Conservation (phyloP, 371 early-diverging fungal genomes). For the Smittium mucronatum region DNA sequence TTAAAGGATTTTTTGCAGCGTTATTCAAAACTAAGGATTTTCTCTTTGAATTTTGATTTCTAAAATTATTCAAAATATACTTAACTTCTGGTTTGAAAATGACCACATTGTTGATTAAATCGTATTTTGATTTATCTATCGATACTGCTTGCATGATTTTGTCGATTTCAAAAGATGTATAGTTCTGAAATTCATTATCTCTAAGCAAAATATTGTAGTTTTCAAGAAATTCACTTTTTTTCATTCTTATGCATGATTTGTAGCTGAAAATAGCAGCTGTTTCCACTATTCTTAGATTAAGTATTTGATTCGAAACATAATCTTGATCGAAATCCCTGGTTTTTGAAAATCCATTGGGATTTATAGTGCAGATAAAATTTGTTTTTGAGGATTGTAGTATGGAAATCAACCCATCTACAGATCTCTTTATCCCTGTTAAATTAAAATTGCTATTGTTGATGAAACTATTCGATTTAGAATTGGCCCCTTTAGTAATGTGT, state of each 20-base stretch:
- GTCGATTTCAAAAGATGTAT: background rate
- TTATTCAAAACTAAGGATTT: constrained; percentile 35
- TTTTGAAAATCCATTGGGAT: constrained; percentile 56
- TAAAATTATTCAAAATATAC: background rate
- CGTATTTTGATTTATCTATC: background rate
- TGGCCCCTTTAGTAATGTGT: too few relatives aligned
- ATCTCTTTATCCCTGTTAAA: constrained; percentile 75
- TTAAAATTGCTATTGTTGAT: constrained; percentile 65
- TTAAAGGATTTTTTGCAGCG: background rate
- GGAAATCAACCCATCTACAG: constrained; percentile 80
- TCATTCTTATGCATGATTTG: background rate
- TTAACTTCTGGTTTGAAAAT: background rate
- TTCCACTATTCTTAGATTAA: background rate
- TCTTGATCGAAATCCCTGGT: background rate
- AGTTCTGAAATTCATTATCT: background rate
- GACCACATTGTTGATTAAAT: background rate
- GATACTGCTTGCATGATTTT: background rate
- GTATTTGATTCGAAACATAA: background rate
- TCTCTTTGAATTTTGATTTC: background rate
- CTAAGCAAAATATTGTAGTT: background rate
- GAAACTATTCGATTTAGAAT: too few relatives aligned
- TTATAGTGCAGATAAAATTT: constrained; percentile 95
- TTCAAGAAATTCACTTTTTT: background rate
- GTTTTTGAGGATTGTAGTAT: constrained; percentile 84
- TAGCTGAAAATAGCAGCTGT: background rate